These are phyloP conservation scores for Camptophora hylomeconis DNA, from an alignment of 2,329 filamentous ascomycete genomes.

Conservation along the genomic window DNA sequence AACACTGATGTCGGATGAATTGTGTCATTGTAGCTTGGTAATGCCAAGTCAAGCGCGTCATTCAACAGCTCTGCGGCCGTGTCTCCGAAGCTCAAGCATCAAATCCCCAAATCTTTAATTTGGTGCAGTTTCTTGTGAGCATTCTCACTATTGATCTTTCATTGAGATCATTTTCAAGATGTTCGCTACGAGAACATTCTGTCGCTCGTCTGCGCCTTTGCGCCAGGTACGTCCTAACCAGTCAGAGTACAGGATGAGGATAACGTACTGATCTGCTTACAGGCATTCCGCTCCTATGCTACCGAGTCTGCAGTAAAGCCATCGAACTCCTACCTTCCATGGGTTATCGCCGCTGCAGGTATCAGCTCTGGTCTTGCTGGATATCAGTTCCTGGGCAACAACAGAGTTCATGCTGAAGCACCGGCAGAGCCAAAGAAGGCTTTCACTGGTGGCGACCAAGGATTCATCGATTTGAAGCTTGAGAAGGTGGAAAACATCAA, in stretches of 20 bases:
- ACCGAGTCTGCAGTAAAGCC: slow-evolving; percentile 45
- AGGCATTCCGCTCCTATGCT: slow-evolving; percentile 63
- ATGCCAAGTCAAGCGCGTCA: no score
- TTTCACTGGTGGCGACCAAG: slow-evolving; percentile 79
- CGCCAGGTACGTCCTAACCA: slow-evolving; percentile 48
- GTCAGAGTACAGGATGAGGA: no score
- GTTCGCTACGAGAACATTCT: slow-evolving; percentile 54
- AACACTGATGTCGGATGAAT: no score
- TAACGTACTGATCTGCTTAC: slow-evolving; percentile 4
- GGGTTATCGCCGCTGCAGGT: slow-evolving; percentile 35
- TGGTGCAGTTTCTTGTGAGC: no score
- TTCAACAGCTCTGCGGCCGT: no score
- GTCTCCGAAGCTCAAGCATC: no score
- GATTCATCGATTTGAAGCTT: slow-evolving; percentile 71
- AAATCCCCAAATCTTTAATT: no score
- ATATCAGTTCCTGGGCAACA: slow-evolving; percentile 28
- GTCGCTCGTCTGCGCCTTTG: slow-evolving; percentile 52
- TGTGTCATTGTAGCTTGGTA: no score
- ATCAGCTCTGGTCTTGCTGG: slow-evolving; percentile 47
- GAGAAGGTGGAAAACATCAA: slow-evolving; percentile 68
- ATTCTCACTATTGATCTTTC: not conserved
- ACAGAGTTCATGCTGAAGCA: slow-evolving; percentile 19
- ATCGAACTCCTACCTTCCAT: slow-evolving; percentile 33
- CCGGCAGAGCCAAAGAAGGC: slow-evolving; percentile 28
- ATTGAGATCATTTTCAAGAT: no score